A percentile compares a stretch with the other conserved stretches of the same genome.
These are phyloP conservation scores for Termitomyces titanicus DNA, from an alignment of 768 basidiomycete species.

Conservation along the genomic window DNA sequence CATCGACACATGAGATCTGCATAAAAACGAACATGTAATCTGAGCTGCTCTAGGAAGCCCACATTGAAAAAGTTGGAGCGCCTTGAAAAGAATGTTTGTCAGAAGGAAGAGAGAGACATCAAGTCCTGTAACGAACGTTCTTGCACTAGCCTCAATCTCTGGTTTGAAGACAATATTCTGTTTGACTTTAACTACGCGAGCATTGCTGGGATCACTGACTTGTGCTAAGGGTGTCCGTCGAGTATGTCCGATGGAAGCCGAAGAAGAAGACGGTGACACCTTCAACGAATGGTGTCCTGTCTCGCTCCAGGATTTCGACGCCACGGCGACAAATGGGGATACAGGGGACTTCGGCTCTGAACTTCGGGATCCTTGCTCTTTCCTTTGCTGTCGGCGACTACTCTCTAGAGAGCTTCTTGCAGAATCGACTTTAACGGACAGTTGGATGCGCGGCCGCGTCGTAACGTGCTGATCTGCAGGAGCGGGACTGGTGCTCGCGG, in stretches of 20 bases:
- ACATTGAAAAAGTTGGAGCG: slow-evolving; percentile 28
- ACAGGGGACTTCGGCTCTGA: slow-evolving; percentile 13
- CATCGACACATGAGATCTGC: slow-evolving; percentile 75
- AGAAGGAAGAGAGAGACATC: slow-evolving; percentile 2
- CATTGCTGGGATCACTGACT: slow-evolving; percentile 21
- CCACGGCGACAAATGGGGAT: slow-evolving; percentile 16
- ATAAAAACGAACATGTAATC: slow-evolving; percentile 61
- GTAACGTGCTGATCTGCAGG: not conserved
- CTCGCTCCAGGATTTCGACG: slow-evolving; percentile 62
- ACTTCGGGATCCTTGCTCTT: slow-evolving; percentile 21
- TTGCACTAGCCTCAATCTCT: slow-evolving; percentile 21
- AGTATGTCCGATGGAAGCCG: slow-evolving; percentile 34
- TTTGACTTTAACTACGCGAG: slow-evolving; percentile 24
- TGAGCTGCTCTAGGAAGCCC: slow-evolving; percentile 38
- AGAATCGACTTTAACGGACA: not conserved
- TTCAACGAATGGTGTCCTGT: slow-evolving; percentile 23
- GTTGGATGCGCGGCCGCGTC: slow-evolving; percentile 1
- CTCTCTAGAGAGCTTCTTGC: not conserved
- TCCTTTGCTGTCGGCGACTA: slow-evolving; percentile 21
- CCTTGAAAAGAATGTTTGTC: slow-evolving; percentile 12
- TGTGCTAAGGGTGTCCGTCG: slow-evolving; percentile 33
- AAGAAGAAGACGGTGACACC: slow-evolving; percentile 38
- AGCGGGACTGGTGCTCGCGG: slow-evolving; percentile 31
- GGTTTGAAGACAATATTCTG: slow-evolving; percentile 34
- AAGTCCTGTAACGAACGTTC: slow-evolving; percentile 6